Evolutionary conservation across 331 rosid species (phyloP).

Genomic region (Rhamnella rubrinervis): DNA sequence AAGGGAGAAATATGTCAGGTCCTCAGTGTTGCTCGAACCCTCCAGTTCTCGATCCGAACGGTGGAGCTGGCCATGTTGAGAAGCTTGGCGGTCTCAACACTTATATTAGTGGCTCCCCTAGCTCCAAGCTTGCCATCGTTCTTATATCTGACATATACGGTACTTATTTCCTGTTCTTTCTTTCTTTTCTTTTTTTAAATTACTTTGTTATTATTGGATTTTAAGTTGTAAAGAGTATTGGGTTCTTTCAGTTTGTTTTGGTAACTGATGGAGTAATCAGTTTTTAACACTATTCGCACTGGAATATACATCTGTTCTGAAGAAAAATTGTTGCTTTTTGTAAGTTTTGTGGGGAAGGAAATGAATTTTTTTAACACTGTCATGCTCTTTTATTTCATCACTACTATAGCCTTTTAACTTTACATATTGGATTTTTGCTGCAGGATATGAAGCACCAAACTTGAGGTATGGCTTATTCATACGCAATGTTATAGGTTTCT

Average conservation of each 20-base stretch:
- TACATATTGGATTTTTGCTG: not conserved
- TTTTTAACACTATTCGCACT: not conserved
- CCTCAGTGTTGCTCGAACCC: slow-evolving; percentile 72
- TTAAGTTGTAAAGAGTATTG: not conserved
- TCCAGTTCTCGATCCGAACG: slow-evolving; percentile 46
- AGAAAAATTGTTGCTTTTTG: no score
- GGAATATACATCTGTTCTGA: not conserved
- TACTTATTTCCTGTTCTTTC: not conserved
- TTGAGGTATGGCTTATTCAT: slow-evolving; percentile 16
- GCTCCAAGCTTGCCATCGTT: slow-evolving; percentile 51
- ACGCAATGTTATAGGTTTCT: not conserved
- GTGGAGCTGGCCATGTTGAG: slow-evolving; percentile 63
- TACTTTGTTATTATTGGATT: not conserved
- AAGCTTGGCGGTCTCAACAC: slow-evolving; percentile 37
- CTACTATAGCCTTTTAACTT: not conserved
- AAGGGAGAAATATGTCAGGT: slow-evolving; percentile 40
- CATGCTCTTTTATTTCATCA: not conserved
- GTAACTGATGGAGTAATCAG: not conserved
- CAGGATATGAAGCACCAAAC: slow-evolving; percentile 39
- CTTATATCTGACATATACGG: slow-evolving; percentile 52
- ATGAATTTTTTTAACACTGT: not conserved
- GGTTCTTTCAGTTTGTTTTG: not conserved
- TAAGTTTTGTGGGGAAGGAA: no score
- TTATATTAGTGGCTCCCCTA: slow-evolving; percentile 46
- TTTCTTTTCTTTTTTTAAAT: no score